These are phyloP conservation scores for Leptomonas pyrrhocoris DNA, from an alignment of 208 protist species.

Conservation along the genomic window DNA sequence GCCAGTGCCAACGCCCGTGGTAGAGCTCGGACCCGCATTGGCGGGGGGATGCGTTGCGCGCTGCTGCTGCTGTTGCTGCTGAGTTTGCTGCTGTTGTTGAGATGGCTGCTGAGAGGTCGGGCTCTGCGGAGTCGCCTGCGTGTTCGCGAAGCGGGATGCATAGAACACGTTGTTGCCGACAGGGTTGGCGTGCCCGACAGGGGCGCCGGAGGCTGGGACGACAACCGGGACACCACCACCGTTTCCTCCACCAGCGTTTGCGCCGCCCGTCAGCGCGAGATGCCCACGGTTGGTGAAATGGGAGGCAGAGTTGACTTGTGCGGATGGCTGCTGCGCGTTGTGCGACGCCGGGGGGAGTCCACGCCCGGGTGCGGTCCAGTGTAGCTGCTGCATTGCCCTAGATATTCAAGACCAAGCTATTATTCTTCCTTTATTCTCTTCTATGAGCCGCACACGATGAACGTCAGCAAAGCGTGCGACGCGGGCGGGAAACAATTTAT, in stretches of 20 bases:
- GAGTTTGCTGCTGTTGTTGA: constrained; percentile 4
- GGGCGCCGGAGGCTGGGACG: not conserved
- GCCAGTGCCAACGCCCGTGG: not conserved
- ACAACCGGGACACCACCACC: not conserved
- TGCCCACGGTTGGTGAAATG: constrained; percentile 11
- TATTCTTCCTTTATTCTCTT: too few species aligned
- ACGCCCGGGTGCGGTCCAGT: constrained; percentile 30
- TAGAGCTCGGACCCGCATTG: not conserved
- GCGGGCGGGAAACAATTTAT: too few species aligned
- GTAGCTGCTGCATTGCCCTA: constrained; percentile 32
- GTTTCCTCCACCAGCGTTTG: not conserved
- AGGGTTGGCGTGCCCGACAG: constrained; percentile 1
- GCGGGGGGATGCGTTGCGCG: constrained; percentile 5
- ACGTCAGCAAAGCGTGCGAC: too few species aligned
- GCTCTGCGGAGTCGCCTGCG: not conserved
- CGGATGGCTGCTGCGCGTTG: constrained; percentile 8
- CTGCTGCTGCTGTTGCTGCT: constrained; percentile 26
- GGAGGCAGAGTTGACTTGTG: not conserved
- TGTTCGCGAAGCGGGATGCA: constrained; percentile 12
- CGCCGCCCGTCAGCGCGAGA: not conserved
- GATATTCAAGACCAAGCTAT: not conserved
- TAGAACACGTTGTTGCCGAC: constrained; percentile 9
- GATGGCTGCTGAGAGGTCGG: constrained; percentile 2
- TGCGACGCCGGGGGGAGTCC: constrained; percentile 13
- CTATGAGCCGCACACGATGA: too few species aligned